A percentile compares a stretch with the other conserved stretches of the same genome.
Evolutionary conservation across 2,329 filamentous ascomycete genomes (phyloP).

Genomic region (Phyllachora maydis): DNA sequence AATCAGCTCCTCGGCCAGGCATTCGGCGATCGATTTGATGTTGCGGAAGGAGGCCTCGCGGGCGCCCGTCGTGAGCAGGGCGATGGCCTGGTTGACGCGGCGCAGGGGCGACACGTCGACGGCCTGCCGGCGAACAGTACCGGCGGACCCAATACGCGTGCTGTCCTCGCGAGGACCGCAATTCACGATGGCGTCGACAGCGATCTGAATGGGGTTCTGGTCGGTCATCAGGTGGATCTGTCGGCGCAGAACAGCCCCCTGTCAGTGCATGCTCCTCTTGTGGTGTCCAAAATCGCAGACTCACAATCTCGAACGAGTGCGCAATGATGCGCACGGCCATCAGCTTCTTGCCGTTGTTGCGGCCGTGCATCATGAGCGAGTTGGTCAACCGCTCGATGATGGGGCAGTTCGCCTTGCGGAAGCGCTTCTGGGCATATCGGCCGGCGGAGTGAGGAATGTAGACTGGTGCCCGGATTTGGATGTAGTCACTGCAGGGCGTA

Average conservation of each 20-base stretch:
- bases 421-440: slow-evolving; percentile 97
- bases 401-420: slow-evolving; percentile 99
- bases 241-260: slow-evolving; percentile 7
- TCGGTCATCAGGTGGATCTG: slow-evolving; percentile 99
- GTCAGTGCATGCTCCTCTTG: slow-evolving; percentile 3
- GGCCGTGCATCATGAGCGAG: slow-evolving; percentile 99
- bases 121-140: slow-evolving; percentile 99
- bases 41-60: slow-evolving; percentile 99
- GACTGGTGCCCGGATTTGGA: slow-evolving; percentile 97
- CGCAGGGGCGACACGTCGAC: slow-evolving; percentile 99
- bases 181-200: slow-evolving; percentile 99
- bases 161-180: slow-evolving; percentile 99
- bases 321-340: slow-evolving; percentile 99
- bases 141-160: slow-evolving; percentile 97
- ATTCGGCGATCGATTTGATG: slow-evolving; percentile 99
- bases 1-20: slow-evolving; percentile 99
- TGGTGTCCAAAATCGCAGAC: slow-evolving; percentile 4
- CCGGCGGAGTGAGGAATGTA: slow-evolving; percentile 98
- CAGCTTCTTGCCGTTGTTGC: slow-evolving; percentile 99
- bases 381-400: slow-evolving; percentile 99
- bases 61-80: slow-evolving; percentile 96
- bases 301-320: slow-evolving; percentile 97
- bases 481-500: slow-evolving; percentile 63
- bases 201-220: slow-evolving; percentile 99
- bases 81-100: slow-evolving; percentile 99